Evolutionary conservation across 306 rosid species (phyloP).

Genomic region (Oxytropis ochrocephala): DNA sequence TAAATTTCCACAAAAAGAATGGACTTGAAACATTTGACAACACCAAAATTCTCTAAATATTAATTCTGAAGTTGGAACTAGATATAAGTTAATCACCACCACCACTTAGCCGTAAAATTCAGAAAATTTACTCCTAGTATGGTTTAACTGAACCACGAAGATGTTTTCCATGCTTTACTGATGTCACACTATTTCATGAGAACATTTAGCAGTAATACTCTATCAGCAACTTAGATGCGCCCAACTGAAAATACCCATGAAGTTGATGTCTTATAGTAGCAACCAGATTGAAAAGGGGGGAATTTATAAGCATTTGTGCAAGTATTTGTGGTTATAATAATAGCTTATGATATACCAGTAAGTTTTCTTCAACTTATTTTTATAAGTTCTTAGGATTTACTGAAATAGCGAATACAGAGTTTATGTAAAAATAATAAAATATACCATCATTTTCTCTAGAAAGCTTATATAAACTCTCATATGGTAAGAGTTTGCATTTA

Average conservation of each 20-base stretch:
- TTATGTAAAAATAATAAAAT: too few relatives aligned
- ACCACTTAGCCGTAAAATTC: neutral
- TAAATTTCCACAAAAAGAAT: neutral
- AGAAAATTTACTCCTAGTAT: neutral
- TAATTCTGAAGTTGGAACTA: neutral
- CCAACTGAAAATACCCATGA: neutral
- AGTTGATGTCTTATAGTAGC: neutral
- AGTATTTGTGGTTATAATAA: too few relatives aligned
- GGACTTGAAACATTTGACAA: neutral
- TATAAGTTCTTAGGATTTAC: too few relatives aligned
- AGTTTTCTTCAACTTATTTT: too few relatives aligned
- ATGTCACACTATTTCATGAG: neutral
- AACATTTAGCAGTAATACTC: slow-evolving; percentile 6
- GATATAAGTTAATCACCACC: neutral
- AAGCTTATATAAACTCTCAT: too few relatives aligned
- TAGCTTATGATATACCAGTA: neutral
- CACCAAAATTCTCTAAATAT: neutral
- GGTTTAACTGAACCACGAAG: neutral
- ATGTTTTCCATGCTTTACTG: neutral
- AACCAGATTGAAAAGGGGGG: neutral
- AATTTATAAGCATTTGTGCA: neutral
- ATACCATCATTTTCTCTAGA: too few relatives aligned
- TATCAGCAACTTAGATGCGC: neutral
- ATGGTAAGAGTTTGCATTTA: too few relatives aligned
- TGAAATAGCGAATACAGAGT: too few relatives aligned